Evolutionary conservation across 2,329 filamentous ascomycete genomes (phyloP).

Genomic region (Talaromyces sp.): DNA sequence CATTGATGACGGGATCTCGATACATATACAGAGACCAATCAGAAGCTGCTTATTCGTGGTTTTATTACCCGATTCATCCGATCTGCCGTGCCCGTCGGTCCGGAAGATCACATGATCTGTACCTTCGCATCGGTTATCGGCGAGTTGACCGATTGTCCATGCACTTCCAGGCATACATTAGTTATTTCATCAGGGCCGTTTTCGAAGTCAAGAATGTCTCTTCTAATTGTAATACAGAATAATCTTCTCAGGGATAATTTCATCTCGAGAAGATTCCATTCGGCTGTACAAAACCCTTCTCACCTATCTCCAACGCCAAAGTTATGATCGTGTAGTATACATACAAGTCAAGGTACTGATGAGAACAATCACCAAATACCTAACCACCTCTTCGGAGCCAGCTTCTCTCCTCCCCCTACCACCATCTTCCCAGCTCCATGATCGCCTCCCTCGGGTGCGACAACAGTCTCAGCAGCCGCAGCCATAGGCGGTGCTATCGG

Average conservation of each 20-base stretch:
- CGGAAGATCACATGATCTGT: conserved; percentile 2
- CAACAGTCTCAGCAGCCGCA: conserved; percentile 18
- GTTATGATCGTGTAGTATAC: background rate
- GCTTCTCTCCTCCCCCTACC: conserved; percentile 43
- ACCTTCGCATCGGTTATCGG: background rate
- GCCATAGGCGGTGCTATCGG: conserved; percentile 33
- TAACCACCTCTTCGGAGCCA: conserved; percentile 71
- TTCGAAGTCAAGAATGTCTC: background rate
- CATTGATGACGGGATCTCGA: background rate
- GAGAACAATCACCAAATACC: conserved; percentile 64
- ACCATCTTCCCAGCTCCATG: conserved; percentile 32
- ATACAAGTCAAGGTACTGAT: background rate
- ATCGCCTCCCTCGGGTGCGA: conserved; percentile 22
- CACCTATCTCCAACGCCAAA: background rate
- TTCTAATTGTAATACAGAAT: background rate
- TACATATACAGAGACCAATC: background rate
- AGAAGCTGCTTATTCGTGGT: background rate
- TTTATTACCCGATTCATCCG: conserved; percentile 3
- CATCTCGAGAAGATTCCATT: background rate
- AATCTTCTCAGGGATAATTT: background rate
- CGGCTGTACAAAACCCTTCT: background rate
- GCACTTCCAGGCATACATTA: too few species aligned
- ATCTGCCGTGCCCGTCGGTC: background rate
- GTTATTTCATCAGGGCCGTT: background rate
- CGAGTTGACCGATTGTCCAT: background rate